A percentile compares a stretch with the other conserved stretches of the same genome.
These are phyloP conservation scores for Penicillium sclerotiorum DNA, from an alignment of 2,329 filamentous ascomycete genomes.

Conservation along the genomic window DNA sequence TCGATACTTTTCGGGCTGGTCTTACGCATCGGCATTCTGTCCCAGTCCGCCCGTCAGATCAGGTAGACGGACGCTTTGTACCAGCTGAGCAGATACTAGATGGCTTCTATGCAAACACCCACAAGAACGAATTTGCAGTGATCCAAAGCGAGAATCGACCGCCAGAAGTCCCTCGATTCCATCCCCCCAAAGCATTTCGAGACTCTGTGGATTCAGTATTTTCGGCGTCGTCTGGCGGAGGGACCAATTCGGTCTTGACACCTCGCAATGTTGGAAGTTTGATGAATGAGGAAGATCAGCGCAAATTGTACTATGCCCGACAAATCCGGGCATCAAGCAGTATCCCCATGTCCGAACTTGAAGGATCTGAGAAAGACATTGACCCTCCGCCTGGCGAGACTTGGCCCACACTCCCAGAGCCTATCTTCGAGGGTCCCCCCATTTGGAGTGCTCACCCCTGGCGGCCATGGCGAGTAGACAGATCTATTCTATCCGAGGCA, in stretches of 20 bases:
- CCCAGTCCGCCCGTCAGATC: conserved; percentile 71
- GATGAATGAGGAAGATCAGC: conserved; percentile 75
- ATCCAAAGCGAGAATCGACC: no score
- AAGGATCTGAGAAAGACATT: conserved; percentile 1
- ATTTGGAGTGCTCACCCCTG: neutral
- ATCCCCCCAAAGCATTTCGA: conserved; percentile 54
- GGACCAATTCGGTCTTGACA: conserved; percentile 63
- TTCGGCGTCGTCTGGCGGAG: conserved; percentile 55
- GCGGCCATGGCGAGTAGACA: neutral
- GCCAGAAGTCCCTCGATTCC: conserved; percentile 49
- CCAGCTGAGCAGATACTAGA: conserved; percentile 68
- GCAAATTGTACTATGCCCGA: conserved; percentile 72
- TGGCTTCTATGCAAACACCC: conserved; percentile 69
- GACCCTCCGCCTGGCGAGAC: conserved; percentile 1
- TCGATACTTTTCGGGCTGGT: conserved; percentile 72
- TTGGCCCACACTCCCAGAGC: neutral
- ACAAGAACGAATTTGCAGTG: conserved; percentile 65
- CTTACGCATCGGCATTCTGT: conserved; percentile 51
- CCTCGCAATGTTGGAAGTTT: conserved; percentile 72
- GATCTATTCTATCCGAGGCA: neutral
- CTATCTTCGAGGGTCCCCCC: neutral
- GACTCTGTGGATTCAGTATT: conserved; percentile 68
- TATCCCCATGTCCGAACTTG: neutral
- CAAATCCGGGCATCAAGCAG: conserved; percentile 33
- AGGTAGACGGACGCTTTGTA: conserved; percentile 77